Evolutionary conservation across 1,284 basidiomycete genomes (phyloP).

Genomic region (Polyporus tsugae): DNA sequence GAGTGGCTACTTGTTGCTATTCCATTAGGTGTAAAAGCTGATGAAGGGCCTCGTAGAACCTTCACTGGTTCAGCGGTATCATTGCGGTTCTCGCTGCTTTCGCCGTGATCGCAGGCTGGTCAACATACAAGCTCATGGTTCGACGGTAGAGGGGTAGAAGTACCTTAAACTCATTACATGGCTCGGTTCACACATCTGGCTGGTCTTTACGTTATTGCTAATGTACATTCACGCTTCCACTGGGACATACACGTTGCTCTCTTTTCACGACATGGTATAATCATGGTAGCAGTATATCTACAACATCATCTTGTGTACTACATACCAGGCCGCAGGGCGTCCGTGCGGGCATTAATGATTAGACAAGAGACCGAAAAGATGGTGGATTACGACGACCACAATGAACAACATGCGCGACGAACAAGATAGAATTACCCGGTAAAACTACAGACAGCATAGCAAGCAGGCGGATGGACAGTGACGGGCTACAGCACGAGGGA

Average conservation of each 20-base stretch:
- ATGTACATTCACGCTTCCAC: background rate
- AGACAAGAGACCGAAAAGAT: conserved; percentile 1
- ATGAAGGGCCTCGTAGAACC: conserved; percentile 46
- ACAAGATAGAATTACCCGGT: conserved; percentile 25
- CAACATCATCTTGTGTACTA: background rate
- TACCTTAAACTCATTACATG: background rate
- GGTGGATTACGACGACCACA: background rate
- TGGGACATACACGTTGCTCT: background rate
- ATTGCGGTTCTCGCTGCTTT: conserved; percentile 81
- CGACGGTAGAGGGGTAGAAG: conserved; percentile 33
- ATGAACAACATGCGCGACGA: background rate
- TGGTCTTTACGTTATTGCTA: background rate
- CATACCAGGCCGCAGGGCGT: background rate
- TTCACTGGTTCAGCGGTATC: conserved; percentile 88
- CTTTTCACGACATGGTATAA: background rate
- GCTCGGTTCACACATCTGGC: background rate
- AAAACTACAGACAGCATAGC: conserved; percentile 33
- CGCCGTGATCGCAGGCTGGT: conserved; percentile 83
- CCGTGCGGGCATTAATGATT: conserved; percentile 5
- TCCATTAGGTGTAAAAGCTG: conserved; percentile 33
- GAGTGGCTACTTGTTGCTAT: conserved; percentile 35
- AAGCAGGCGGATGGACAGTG: conserved; percentile 21
- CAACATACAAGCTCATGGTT: conserved; percentile 83
- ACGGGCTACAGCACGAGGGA: conserved; percentile 30
- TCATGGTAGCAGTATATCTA: background rate